Evolutionary conservation across 352 stramenopile species (phyloP).

Genomic region (Pythium biforme): DNA sequence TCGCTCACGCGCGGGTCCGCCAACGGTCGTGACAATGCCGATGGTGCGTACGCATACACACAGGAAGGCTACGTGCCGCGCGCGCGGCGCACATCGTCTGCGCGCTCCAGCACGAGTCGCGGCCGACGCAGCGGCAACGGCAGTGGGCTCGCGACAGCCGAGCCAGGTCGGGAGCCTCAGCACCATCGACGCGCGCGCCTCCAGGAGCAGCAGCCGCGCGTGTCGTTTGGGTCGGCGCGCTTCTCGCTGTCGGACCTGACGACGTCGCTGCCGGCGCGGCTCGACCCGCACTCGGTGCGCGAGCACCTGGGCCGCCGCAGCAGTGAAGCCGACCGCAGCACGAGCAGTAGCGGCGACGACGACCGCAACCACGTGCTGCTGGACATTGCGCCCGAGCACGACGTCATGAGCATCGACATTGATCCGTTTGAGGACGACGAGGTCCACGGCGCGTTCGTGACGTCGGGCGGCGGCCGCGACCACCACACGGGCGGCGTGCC

Average conservation of each 20-base stretch:
- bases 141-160: neutral
- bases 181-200: neutral
- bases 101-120: neutral
- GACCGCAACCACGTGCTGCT: neutral
- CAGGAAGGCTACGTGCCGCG: neutral
- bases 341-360: slow-evolving; percentile 10
- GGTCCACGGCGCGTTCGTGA: slow-evolving; percentile 9
- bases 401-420: slow-evolving; percentile 28
- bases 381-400: slow-evolving; percentile 16
- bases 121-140: neutral
- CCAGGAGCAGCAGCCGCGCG: neutral
- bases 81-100: neutral
- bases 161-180: neutral
- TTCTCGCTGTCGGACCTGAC: slow-evolving; percentile 11
- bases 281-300: slow-evolving; percentile 24
- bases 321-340: slow-evolving; percentile 19
- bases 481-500: slow-evolving; percentile 5
- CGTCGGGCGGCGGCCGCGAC: too few species aligned
- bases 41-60: neutral
- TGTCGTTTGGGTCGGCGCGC: slow-evolving; percentile 9
- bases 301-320: slow-evolving; percentile 15
- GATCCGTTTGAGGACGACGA: slow-evolving; percentile 24
- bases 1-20: slow-evolving; percentile 4
- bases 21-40: neutral
- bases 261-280: slow-evolving; percentile 8